phyloP scores from a whole-genome alignment of 176 grass and related monocot species.

The Musa acuminata region DNA sequence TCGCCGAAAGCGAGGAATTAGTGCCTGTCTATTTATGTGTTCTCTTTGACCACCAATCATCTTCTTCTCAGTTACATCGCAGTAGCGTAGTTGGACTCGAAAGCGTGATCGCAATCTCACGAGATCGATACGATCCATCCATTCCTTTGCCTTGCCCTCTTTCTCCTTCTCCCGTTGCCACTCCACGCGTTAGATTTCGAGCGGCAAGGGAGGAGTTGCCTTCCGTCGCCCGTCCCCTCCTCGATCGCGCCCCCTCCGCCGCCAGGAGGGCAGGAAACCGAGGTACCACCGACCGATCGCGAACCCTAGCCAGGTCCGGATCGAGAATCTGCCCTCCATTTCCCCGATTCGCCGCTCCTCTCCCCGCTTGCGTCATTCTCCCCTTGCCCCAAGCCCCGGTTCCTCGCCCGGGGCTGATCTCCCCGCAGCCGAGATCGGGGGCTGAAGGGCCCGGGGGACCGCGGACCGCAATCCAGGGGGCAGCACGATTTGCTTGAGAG shows the following conservation, averaged over 20 bases:
- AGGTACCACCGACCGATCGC: background rate
- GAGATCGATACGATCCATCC: background rate
- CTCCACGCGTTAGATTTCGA: background rate
- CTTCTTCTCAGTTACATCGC: background rate
- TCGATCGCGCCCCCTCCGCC: background rate
- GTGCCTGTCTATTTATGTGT: too few relatives aligned
- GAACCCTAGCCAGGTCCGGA: background rate
- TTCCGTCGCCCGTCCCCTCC: background rate
- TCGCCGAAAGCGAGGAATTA: too few relatives aligned
- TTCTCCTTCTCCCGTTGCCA: background rate
- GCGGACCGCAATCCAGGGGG: too few relatives aligned
- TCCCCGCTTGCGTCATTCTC: background rate
- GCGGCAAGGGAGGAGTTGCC: background rate
- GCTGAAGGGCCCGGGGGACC: background rate
- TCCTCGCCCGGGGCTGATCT: background rate
- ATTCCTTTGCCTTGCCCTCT: background rate
- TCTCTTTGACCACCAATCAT: too few relatives aligned
- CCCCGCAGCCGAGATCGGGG: background rate
- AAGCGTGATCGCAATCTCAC: background rate
- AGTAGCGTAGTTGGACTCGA: background rate
- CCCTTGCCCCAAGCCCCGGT: background rate
- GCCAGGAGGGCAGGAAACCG: too few relatives aligned
- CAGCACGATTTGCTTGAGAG: background rate
- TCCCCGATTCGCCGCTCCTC: too few relatives aligned
- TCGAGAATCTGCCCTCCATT: too few relatives aligned